phyloP scores from a whole-genome alignment of 441 rosid genomes.

The Hura crepitans region DNA sequence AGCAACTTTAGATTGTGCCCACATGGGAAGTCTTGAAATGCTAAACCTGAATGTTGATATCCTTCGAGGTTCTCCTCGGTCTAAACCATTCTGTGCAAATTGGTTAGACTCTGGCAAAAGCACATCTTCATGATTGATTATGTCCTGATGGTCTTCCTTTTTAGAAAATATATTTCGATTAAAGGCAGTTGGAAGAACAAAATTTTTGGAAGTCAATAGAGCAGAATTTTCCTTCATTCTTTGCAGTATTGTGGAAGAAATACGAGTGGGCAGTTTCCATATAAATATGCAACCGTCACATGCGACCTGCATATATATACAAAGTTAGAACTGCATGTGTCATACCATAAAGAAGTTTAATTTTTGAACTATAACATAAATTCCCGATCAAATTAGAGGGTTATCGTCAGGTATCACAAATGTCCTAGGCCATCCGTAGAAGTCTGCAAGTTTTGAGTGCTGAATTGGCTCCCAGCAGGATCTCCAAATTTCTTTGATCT shows the following conservation, averaged over 20 bases:
- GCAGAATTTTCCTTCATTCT: constrained; percentile 43
- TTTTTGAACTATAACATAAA: not conserved
- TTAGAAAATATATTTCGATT: constrained; percentile 32
- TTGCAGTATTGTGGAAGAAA: constrained; percentile 55
- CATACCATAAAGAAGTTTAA: constrained; percentile 2
- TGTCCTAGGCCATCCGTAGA: not conserved
- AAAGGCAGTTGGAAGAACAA: constrained; percentile 35
- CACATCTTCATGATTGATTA: constrained; percentile 27
- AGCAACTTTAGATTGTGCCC: constrained; percentile 76
- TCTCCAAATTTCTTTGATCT: not conserved
- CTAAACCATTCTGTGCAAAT: constrained; percentile 20
- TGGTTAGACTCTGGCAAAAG: constrained; percentile 23
- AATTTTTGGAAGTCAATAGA: constrained; percentile 40
- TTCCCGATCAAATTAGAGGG: not conserved
- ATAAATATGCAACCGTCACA: constrained; percentile 77
- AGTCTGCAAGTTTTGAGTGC: not conserved
- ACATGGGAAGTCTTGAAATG: constrained; percentile 75
- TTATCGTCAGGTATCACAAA: not conserved
- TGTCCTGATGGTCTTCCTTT: constrained; percentile 37
- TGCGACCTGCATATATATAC: constrained; percentile 47
- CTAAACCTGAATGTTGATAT: constrained; percentile 65
- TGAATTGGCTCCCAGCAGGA: not conserved
- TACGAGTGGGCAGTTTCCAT: constrained; percentile 59
- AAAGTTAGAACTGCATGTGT: constrained; percentile 20
- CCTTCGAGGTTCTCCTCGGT: constrained; percentile 40